Conservation (phyloP, 2,329 filamentous ascomycete genomes). For the Pseudocercospora macadamiae region DNA sequence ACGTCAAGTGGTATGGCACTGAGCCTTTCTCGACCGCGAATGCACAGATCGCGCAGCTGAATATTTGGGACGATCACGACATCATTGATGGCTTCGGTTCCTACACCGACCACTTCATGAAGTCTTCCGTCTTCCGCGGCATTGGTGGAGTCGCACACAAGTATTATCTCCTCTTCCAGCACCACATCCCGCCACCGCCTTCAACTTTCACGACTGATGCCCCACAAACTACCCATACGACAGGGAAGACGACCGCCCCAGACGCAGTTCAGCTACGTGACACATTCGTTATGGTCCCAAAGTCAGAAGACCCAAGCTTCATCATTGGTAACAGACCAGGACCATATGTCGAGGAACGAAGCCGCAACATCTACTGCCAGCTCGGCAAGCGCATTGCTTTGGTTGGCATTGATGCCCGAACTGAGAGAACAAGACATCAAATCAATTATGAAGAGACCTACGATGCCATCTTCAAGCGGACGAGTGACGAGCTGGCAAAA, state of each 20-base stretch:
- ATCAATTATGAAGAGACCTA: conserved; percentile 79
- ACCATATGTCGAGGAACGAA: conserved; percentile 65
- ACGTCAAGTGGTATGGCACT: conserved; percentile 70
- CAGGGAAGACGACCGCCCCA: conserved; percentile 52
- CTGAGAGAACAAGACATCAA: conserved; percentile 85
- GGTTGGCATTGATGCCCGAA: conserved; percentile 62
- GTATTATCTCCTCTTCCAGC: conserved; percentile 67
- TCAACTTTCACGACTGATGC: conserved; percentile 84
- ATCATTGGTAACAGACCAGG: conserved; percentile 76
- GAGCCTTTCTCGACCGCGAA: conserved; percentile 63
- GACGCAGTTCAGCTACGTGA: conserved; percentile 75
- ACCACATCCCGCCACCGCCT: conserved; percentile 80
- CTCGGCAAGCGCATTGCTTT: conserved; percentile 68
- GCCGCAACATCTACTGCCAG: conserved; percentile 64
- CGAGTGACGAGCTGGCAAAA: conserved; percentile 55
- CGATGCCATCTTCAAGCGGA: conserved; percentile 61
- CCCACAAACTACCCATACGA: conserved; percentile 54
- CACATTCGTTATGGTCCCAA: conserved; percentile 68
- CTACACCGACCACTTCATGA: conserved; percentile 70
- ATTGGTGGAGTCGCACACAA: conserved; percentile 62
- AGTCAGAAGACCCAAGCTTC: conserved; percentile 68
- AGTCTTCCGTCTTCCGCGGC: conserved; percentile 65
- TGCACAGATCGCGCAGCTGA: conserved; percentile 65
- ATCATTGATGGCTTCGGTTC: conserved; percentile 65
- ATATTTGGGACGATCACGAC: conserved; percentile 68